Conservation (phyloP, 257 asterid genomes). For the Solanum arcanum region DNA sequence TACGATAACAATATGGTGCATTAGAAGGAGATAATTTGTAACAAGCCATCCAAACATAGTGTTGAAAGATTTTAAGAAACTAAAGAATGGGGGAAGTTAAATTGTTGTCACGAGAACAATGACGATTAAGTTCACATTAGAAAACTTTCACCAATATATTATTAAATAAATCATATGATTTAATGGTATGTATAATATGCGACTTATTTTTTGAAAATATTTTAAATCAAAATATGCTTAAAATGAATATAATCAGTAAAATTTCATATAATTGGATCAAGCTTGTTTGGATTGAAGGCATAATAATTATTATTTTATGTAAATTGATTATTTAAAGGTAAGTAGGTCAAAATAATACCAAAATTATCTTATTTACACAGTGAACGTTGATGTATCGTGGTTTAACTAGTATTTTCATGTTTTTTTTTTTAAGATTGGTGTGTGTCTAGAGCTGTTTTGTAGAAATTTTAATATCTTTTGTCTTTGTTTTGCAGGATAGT, state of each 20-base stretch:
- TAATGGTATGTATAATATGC: background rate
- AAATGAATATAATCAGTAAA: background rate
- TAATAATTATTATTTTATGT: background rate
- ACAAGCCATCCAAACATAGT: background rate
- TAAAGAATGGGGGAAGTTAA: background rate
- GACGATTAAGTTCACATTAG: background rate
- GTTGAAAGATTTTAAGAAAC: no score
- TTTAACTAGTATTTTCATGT: no score
- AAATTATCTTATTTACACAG: background rate
- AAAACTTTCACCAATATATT: background rate
- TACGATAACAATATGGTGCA: no score
- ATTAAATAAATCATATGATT: background rate
- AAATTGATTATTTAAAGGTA: background rate
- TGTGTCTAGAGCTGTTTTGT: no score
- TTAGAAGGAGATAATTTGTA: no score
- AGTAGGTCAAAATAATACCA: background rate
- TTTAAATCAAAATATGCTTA: background rate
- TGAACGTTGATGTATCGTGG: no score
- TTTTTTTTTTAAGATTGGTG: no score
- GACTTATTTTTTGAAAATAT: background rate
- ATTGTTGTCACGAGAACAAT: background rate
- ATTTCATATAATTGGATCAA: background rate
- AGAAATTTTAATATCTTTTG: no score
- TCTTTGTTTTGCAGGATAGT: no score
- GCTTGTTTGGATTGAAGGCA: background rate